Base-by-base conservation (phyloP, 2,329 filamentous ascomycete genomes). In the Tolypocladium inflatum region DNA sequence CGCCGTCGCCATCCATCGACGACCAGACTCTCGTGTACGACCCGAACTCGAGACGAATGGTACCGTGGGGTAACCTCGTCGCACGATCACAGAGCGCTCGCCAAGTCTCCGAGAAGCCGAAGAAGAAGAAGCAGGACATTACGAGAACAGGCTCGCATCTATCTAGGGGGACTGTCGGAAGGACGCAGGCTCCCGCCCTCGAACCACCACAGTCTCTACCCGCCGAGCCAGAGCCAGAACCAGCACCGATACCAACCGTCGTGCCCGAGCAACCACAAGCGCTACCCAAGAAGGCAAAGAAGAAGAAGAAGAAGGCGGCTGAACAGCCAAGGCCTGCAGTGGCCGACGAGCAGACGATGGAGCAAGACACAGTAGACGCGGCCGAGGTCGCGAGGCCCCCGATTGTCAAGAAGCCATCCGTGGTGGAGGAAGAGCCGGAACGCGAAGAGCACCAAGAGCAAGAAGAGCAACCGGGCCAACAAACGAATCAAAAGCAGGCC, bases 31-130 rank as follows among this genome's bases (percentile, higher is more conserved):
- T 88, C 68, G 80, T 88, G 53, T 85, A 85, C 64, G 84, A 87
- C 62, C 77, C 83, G n/a, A 86, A 87, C 63, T 85, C 85, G 19
- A 78, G 84, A 63, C 80, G 84, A 59, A 84, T 86, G 76, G 76
- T 87, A 4, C 77, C 80, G 3, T 77, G 63, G 56, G 68, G 67
- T 7, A 73, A 80, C 33, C 62, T 81, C 21, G 52, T 74, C 62
- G 76, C 69, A 55, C 71, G 71, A 51, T 76, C 80, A 55, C 73
- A 78, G 57, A 70, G 66, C 38, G 65, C 77, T 4, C 66, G 71
- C 30, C 71, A 78, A 21, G 63, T 71, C 19, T 67, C 73, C 0
- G 74, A 78, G 39, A 74, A 71, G 54, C 71, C 72, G 5, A 71
- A 66, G 55, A 79, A 70, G 61, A 78, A 73, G 60, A 80, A 75